Conservation (phyloP, 2,329 filamentous ascomycete species). For the Penicillium brevicompactum region DNA sequence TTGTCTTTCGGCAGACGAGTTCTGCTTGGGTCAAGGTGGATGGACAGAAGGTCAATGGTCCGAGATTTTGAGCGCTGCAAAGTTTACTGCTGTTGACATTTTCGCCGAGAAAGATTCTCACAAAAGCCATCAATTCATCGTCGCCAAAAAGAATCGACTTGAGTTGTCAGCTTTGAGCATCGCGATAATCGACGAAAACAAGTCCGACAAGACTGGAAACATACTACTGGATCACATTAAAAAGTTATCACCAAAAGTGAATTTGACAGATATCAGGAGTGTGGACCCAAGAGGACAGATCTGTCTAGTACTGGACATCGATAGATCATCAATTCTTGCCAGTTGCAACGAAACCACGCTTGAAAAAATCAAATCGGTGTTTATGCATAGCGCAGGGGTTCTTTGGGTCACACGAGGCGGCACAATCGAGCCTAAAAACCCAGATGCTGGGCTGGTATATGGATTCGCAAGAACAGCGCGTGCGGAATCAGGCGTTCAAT, state of each 20-base stretch:
- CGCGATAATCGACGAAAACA: constrained; percentile 14
- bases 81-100: neutral
- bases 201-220: neutral
- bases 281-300: constrained; percentile 12
- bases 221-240: constrained; percentile 1
- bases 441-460: constrained; percentile 18
- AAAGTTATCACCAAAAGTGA: constrained; percentile 1
- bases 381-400: constrained; percentile 17
- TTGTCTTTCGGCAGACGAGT: constrained; percentile 2
- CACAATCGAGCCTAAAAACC: constrained; percentile 8
- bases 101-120: neutral
- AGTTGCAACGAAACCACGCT: neutral
- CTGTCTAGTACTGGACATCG: constrained; percentile 23
- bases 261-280: constrained; percentile 6
- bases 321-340: constrained; percentile 2
- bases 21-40: neutral
- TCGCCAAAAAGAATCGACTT: neutral
- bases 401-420: constrained; percentile 29
- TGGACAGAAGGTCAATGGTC: neutral
- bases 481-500: constrained; percentile 24
- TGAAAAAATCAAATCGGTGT: constrained; percentile 18
- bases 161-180: neutral
- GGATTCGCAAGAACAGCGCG: constrained; percentile 32
- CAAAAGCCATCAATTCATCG: constrained; percentile 6
- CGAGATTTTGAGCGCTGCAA: constrained; percentile 1